Base-by-base conservation (phyloP, 345 rosid species). In the Arabis alpina region DNA sequence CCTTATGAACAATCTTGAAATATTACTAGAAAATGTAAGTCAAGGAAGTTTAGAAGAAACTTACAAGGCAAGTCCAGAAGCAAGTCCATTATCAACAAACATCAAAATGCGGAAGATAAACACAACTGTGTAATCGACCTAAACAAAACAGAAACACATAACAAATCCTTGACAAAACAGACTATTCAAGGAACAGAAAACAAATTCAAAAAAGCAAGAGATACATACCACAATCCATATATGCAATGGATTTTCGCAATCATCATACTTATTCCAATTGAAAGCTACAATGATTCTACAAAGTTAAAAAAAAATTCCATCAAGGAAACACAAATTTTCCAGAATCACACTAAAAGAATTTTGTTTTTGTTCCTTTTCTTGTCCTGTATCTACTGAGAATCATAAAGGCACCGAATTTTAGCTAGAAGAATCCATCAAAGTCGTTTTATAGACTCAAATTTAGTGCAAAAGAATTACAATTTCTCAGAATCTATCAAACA, bases 61-160 rank as follows among this genome's bases (percentile, higher is more conserved):
- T 78, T 83, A 91, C 97, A 91, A 84, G 72, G 95, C 95, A 89
- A 88, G 83, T 74, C 96, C 96, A 66, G 93, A 78, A 58, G 93
- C 85, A 34, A 92, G 90, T 24, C 92, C 92, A 72, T 89, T 86
- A 76, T 92, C 98, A 55, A 85, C 83, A 74, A 89, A 89, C 93
- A 89, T 89, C 81, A 89, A 78, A 73, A 89, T 64, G 50, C 98
- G 96, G 68, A 92, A 89, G 75, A 87, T 54, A 70, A 92, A 89
- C 43, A 92, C 98, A 16, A 85, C 54, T 5, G 90, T 81, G 76
- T 92, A 92, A 74, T 92, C 98, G 64, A 89, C 93, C 98, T 92
- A 86, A 75, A 73, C 13, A 10, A 24, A 64, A 37, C 47, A 49
- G 50, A 58, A 3, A 34, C 2, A 23, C 0, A 6, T 19, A 6